Evolutionary conservation across 441 rosid genomes (phyloP).

Genomic region (Metrosideros polymorpha): DNA sequence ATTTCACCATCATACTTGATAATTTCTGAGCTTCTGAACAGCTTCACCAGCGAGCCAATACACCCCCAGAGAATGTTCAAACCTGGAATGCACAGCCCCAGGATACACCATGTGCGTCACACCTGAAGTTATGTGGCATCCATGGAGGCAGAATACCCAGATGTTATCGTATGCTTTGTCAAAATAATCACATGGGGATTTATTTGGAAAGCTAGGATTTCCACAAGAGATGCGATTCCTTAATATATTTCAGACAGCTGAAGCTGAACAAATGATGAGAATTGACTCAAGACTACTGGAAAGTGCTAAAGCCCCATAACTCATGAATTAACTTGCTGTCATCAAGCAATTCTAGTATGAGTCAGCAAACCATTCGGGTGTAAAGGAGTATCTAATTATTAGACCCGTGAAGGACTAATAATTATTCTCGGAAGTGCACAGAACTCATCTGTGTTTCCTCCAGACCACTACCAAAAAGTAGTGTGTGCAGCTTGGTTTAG

Average conservation of each 20-base stretch:
- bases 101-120: constrained; percentile 53
- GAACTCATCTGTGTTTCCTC: not conserved
- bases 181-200: not conserved
- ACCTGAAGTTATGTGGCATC: constrained; percentile 23
- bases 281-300: not conserved
- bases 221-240: not conserved
- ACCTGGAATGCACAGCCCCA: constrained; percentile 75
- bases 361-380: not conserved
- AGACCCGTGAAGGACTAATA: not conserved
- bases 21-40: constrained; percentile 28
- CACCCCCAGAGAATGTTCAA: constrained; percentile 74
- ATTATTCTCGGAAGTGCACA: not conserved
- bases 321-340: not conserved
- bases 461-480: not conserved
- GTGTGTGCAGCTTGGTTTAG: not conserved
- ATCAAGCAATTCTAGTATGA: not conserved
- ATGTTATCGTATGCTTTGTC: not conserved
- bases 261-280: not conserved
- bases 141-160: not conserved
- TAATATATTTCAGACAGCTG: not conserved
- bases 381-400: not conserved
- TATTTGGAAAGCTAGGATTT: not conserved
- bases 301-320: not conserved
- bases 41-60: constrained; percentile 54
- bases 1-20: constrained; percentile 31